These are phyloP conservation scores for Kodamaea restingae DNA, from an alignment of 805 yeast genomes.

Conservation along the genomic window DNA sequence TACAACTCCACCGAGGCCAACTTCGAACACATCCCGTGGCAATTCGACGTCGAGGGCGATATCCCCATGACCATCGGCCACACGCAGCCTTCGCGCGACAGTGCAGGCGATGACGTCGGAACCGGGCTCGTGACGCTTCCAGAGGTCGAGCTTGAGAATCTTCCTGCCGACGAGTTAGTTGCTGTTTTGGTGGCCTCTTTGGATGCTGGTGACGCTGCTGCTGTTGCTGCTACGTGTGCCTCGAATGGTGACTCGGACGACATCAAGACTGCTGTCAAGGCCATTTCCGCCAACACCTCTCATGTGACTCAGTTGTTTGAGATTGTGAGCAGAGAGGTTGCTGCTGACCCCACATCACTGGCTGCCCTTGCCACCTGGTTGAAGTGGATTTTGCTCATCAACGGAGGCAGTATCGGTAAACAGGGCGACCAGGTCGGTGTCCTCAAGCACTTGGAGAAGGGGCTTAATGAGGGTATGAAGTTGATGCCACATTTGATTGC, in stretches of 20 bases:
- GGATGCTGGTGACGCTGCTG: conserved; percentile 8
- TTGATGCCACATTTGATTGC: conserved; percentile 66
- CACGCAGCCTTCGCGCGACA: neutral
- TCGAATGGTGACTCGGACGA: conserved; percentile 26
- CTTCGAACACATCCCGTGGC: conserved; percentile 18
- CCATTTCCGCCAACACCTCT: conserved; percentile 25
- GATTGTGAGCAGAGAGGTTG: conserved; percentile 25
- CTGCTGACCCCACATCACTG: conserved; percentile 25
- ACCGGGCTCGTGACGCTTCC: conserved; percentile 12
- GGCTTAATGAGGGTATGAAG: conserved; percentile 52
- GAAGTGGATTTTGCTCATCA: conserved; percentile 70
- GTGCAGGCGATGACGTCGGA: neutral
- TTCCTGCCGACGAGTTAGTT: conserved; percentile 20
- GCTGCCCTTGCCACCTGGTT: conserved; percentile 56
- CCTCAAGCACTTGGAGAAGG: conserved; percentile 53
- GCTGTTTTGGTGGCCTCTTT: conserved; percentile 16
- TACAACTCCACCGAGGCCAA: conserved; percentile 29
- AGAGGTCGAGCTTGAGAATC: conserved; percentile 20
- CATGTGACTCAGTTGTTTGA: conserved; percentile 23
- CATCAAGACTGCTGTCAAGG: conserved; percentile 33
- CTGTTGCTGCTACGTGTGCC: conserved; percentile 24
- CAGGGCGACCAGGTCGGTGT: conserved; percentile 50
- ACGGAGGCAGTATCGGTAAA: conserved; percentile 60
- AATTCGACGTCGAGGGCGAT: conserved; percentile 10
- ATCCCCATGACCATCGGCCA: conserved; percentile 5